Conservation (phyloP, 345 rosid genomes). For the Eucalyptus pauciflora region DNA sequence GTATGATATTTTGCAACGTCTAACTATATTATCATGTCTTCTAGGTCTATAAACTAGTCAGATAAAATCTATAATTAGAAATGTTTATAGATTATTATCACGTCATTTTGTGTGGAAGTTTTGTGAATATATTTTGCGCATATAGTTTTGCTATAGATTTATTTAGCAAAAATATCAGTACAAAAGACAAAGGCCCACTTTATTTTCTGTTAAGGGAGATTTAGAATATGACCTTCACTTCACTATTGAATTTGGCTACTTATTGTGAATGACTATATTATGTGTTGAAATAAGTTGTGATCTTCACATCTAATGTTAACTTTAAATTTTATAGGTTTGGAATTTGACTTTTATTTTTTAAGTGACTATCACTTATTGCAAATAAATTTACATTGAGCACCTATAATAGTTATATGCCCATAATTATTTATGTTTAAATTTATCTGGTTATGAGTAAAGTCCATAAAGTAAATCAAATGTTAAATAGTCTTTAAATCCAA, state of each 20-base stretch:
- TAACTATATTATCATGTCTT: neutral
- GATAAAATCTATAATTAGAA: neutral
- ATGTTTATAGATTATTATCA: neutral
- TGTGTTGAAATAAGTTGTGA: neutral
- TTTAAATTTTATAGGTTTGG: neutral
- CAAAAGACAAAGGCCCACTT: neutral
- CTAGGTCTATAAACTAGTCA: neutral
- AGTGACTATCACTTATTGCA: neutral
- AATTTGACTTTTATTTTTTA: neutral
- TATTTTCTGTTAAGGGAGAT: neutral
- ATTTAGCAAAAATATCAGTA: neutral
- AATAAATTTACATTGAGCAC: neutral
- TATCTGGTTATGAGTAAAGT: neutral
- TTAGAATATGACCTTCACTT: neutral
- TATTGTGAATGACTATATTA: neutral
- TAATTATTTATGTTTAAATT: neutral
- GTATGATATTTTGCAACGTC: neutral
- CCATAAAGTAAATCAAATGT: neutral
- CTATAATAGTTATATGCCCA: neutral
- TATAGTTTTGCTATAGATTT: neutral
- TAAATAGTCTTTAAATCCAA: neutral
- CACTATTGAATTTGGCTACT: neutral
- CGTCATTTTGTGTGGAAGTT: neutral
- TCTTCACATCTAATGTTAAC: neutral
- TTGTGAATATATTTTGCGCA: neutral